Evolutionary conservation across 1,284 basidiomycete genomes (phyloP).

Genomic region (Leccinum variabile): DNA sequence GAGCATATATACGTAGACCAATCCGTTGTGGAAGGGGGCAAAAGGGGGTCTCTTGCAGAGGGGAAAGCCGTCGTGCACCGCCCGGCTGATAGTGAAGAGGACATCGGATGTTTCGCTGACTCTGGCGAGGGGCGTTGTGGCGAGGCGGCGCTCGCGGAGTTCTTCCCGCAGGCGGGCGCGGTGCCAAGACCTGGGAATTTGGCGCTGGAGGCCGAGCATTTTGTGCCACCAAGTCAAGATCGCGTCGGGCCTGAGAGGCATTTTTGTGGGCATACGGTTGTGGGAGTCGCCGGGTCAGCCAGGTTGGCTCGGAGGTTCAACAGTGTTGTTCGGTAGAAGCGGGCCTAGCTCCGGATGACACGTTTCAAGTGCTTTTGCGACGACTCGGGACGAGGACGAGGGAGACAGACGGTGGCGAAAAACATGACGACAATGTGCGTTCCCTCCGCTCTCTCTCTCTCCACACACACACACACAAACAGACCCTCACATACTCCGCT

Average conservation of each 20-base stretch:
- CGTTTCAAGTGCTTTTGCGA: too few relatives aligned
- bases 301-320: too few relatives aligned
- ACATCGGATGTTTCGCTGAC: conserved; percentile 13
- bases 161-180: conserved; percentile 11
- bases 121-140: conserved; percentile 11
- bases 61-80: conserved; percentile 12
- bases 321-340: too few relatives aligned
- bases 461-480: too few relatives aligned
- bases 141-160: conserved; percentile 8
- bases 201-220: conserved; percentile 15
- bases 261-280: conserved; percentile 9
- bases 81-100: conserved; percentile 16
- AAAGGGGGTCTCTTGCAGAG: conserved; percentile 12
- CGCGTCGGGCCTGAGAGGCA: conserved; percentile 10
- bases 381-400: too few relatives aligned
- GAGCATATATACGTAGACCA: conserved; percentile 11
- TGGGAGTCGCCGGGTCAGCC: neutral
- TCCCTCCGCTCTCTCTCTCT: too few relatives aligned
- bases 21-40: conserved; percentile 11
- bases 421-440: too few relatives aligned
- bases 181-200: conserved; percentile 11
- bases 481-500: too few relatives aligned
- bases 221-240: conserved; percentile 12
- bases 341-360: too few relatives aligned
- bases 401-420: too few relatives aligned